Evolutionary conservation across 345 rosid species (phyloP).

Genomic region (Syzygium grande): DNA sequence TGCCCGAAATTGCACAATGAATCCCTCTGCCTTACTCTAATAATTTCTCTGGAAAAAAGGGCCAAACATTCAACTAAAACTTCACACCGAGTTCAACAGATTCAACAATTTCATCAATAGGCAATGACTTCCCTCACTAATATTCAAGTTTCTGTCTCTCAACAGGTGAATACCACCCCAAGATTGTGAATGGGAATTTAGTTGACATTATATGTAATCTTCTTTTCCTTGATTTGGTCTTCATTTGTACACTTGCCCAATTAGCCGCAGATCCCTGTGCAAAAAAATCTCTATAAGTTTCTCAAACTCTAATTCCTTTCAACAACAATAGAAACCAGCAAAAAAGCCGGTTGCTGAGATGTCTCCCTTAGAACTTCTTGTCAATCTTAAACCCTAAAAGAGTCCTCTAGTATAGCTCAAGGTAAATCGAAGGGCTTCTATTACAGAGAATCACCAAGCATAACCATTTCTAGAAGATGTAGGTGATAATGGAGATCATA

Average conservation of each 20-base stretch:
- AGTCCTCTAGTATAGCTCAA: not conserved
- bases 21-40: too few species aligned
- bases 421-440: not conserved
- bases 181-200: rapidly evolving
- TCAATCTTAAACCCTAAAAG: not conserved
- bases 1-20: too few species aligned
- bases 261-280: not conserved
- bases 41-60: too few species aligned
- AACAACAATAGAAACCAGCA: not conserved
- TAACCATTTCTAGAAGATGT: not conserved
- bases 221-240: not conserved
- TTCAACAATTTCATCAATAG: too few species aligned
- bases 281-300: not conserved
- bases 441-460: not conserved
- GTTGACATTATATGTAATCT: not conserved
- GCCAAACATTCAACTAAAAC: too few species aligned
- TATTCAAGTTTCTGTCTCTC: too few species aligned
- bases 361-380: not conserved
- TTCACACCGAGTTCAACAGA: too few species aligned
- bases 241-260: not conserved
- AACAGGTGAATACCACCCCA: not conserved
- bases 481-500: not conserved
- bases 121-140: too few species aligned
- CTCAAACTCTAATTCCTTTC: not conserved
- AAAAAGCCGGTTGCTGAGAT: too few species aligned